Conservation (phyloP, 2,329 filamentous ascomycete genomes). For the Ceratocystis colombiana region DNA sequence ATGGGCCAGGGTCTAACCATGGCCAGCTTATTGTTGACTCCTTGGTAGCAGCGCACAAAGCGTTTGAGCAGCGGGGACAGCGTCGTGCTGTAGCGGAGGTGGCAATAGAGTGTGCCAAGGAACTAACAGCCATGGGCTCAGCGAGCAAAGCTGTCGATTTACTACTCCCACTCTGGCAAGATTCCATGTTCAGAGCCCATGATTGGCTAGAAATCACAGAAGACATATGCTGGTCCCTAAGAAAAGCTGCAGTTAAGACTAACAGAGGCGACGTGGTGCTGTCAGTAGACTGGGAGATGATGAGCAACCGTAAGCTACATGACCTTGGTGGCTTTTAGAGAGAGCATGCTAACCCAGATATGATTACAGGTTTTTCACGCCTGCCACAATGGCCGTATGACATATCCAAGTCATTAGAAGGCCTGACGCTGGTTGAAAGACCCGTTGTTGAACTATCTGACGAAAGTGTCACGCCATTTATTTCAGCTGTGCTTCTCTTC, state of each 20-base stretch:
- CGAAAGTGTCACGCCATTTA: slow-evolving; percentile 43
- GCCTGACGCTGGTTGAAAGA: slow-evolving; percentile 36
- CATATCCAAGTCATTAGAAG: slow-evolving; percentile 47
- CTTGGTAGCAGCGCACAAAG: slow-evolving; percentile 41
- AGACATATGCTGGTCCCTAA: slow-evolving; percentile 51
- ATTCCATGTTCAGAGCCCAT: slow-evolving; percentile 46
- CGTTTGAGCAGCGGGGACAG: slow-evolving; percentile 48
- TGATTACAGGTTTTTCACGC: slow-evolving; percentile 41
- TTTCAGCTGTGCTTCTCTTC: slow-evolving; percentile 49
- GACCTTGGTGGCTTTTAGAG: not conserved
- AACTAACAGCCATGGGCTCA: slow-evolving; percentile 41
- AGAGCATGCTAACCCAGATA: slow-evolving; percentile 10
- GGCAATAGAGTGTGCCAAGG: slow-evolving; percentile 47
- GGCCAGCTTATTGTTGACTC: slow-evolving; percentile 45
- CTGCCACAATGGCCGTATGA: slow-evolving; percentile 53
- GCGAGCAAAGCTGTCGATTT: slow-evolving; percentile 48
- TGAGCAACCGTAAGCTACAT: slow-evolving; percentile 44
- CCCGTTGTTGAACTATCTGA: slow-evolving; percentile 45
- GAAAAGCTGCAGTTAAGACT: slow-evolving; percentile 45
- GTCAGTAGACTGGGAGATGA: slow-evolving; percentile 55
- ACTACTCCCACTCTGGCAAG: slow-evolving; percentile 49
- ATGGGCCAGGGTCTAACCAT: slow-evolving; percentile 45
- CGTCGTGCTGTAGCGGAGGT: slow-evolving; percentile 46
- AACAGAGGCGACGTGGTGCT: slow-evolving; percentile 48
- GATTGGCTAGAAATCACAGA: slow-evolving; percentile 52